Percentiles rank a stretch among this genome's conserved stretches.
Conservation (phyloP, 2,329 filamentous ascomycete genomes). For the Plenodomus tracheiphilus region DNA sequence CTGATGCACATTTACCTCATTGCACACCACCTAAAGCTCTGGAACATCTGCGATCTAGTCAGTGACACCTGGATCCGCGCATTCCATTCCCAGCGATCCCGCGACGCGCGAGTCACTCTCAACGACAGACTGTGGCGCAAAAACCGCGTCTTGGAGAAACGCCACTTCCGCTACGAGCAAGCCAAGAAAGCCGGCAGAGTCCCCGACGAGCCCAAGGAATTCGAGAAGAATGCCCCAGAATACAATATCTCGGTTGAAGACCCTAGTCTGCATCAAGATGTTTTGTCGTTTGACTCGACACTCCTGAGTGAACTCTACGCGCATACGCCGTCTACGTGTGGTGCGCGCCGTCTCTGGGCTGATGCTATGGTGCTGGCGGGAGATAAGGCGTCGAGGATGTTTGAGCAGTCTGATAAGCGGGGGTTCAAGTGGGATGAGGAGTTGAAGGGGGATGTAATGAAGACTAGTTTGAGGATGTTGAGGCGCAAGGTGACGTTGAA, state of each 20-base stretch:
- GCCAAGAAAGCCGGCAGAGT: neutral
- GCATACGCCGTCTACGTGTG: conserved; percentile 19
- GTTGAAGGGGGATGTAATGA: conserved; percentile 29
- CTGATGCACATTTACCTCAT: conserved; percentile 34
- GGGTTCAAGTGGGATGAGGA: conserved; percentile 15
- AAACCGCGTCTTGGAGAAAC: conserved; percentile 13
- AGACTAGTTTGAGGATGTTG: conserved; percentile 25
- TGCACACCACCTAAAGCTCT: conserved; percentile 15
- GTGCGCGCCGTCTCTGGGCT: conserved; percentile 37
- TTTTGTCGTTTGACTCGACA: neutral
- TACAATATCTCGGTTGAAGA: conserved; percentile 15
- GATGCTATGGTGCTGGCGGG: conserved; percentile 36
- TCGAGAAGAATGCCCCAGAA: conserved; percentile 7
- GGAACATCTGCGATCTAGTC: conserved; percentile 34
- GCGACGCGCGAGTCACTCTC: neutral
- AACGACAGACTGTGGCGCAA: conserved; percentile 14
- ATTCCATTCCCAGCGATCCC: conserved; percentile 22
- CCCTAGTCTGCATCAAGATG: conserved; percentile 7
- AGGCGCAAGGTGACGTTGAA: conserved; percentile 32
- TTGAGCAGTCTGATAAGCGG: neutral
- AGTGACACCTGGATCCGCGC: conserved; percentile 41
- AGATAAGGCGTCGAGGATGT: conserved; percentile 9
- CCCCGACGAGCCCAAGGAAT: neutral
- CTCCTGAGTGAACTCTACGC: conserved; percentile 27
- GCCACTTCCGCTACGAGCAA: neutral